phyloP scores from a whole-genome alignment of 768 basidiomycete species.

The Amyloporia xantha region DNA sequence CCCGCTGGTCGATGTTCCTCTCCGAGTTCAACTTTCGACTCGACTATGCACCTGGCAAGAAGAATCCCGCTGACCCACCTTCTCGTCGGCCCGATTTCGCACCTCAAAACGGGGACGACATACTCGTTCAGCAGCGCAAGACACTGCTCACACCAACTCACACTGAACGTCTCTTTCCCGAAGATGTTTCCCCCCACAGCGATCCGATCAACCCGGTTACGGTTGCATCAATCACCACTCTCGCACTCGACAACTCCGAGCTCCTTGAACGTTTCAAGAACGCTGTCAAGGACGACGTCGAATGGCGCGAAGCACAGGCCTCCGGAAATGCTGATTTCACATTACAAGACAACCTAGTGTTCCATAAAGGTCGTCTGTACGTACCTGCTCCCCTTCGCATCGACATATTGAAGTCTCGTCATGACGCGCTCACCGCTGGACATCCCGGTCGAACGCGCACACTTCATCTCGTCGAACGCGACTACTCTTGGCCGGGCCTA shows the following conservation, averaged over 20 bases:
- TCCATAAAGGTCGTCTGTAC: slow-evolving; percentile 21
- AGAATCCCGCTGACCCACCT: slow-evolving; percentile 16
- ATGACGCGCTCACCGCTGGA: slow-evolving; percentile 32
- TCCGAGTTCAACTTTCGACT: slow-evolving; percentile 28
- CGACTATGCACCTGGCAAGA: slow-evolving; percentile 26
- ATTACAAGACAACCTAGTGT: slow-evolving; percentile 12
- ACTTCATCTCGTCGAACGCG: slow-evolving; percentile 21
- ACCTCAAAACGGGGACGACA: slow-evolving; percentile 12
- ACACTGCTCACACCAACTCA: slow-evolving; percentile 4
- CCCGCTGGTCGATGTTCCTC: slow-evolving; percentile 33
- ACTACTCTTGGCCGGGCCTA: slow-evolving; percentile 37
- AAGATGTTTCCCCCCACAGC: not conserved
- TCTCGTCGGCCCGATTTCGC: slow-evolving; percentile 17
- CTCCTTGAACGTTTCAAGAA: slow-evolving; percentile 15
- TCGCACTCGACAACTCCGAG: slow-evolving; percentile 16
- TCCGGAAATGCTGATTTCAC: slow-evolving; percentile 11
- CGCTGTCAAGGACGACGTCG: slow-evolving; percentile 7
- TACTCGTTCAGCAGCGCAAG: slow-evolving; percentile 1
- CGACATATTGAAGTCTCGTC: slow-evolving; percentile 25
- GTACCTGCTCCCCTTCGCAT: slow-evolving; percentile 30
- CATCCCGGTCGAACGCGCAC: slow-evolving; percentile 36
- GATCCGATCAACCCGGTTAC: too few species aligned
- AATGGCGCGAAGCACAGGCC: slow-evolving; percentile 16
- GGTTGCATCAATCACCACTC: slow-evolving; percentile 12
- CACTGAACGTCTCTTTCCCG: slow-evolving; percentile 1